Base-by-base conservation (phyloP, 306 rosid species). In the Sesbania bispinosa region DNA sequence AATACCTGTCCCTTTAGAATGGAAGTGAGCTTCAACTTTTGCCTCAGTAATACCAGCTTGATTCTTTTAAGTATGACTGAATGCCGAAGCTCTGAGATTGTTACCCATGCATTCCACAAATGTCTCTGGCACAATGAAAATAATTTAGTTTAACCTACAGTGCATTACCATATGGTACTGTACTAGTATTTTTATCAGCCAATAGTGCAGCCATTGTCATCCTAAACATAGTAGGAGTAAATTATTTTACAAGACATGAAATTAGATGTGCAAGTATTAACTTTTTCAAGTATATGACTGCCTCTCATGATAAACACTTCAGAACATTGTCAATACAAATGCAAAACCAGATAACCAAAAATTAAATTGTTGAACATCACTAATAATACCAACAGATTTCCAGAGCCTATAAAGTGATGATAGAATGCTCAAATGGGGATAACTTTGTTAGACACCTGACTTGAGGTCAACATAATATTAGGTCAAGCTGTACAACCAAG, bases 91-190 rank as follows among this genome's bases (percentile, higher is more conserved):
- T 95, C 99, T 55, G 99, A 95, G 62, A 84, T 95, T 54, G 96
- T 83, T 67, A 92, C 97, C 99, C 97, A 95, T 54, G 96, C 97
- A 84, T 95, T 91, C 99, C 99, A 95, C 54, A 95, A 76, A 81
- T 88, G 87, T 80, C 79, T 88, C 99, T 95, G 96, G 72, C 54
- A 72, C 67, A 80, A 72, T 39, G 73, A 69, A 86, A 85, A 76
- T 57, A 33, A 51, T 71, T 71, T 53, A 26, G 73, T 75, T 81
- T 32, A 51, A 46, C 55, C 50, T 74, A 48, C 43, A 68, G 32
- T 57, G 76, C 53, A 73, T 60, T 24, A 73, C 24, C 42, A 42
- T 76, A 76, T 71, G 76, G 19, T 33, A n/a, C 10, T 58, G 62
- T 42, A 4, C 15, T n/a, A 58, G 70, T 46, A 61, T 45, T 19